phyloP scores from a whole-genome alignment of 169 alveolate genomes.

The Cryptosporidium bovis region DNA sequence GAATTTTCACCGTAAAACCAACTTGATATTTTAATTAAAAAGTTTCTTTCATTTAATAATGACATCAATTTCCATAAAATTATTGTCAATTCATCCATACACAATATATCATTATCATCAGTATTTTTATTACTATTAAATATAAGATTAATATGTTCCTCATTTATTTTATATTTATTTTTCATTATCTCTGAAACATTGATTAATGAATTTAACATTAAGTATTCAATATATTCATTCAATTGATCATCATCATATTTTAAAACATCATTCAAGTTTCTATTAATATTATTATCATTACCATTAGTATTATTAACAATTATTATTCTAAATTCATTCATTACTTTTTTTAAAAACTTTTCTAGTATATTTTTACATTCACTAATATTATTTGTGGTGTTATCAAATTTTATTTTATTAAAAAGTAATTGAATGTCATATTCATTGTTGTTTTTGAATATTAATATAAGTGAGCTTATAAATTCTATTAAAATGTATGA shows the following conservation, averaged over 20 bases:
- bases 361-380: background rate
- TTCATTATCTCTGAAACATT: background rate
- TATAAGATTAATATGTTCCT: background rate
- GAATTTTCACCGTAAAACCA: slow-evolving; percentile 39
- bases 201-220: background rate
- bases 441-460: background rate
- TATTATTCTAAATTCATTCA: background rate
- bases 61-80: slow-evolving; percentile 42
- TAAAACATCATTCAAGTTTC: background rate
- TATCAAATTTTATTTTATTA: background rate
- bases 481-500: slow-evolving; percentile 24
- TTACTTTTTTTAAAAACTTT: background rate
- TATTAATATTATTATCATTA: background rate
- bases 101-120: background rate
- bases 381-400: background rate
- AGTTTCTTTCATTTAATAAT: background rate
- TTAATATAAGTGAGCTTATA: slow-evolving; percentile 2
- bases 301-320: background rate
- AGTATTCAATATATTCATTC: background rate
- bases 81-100: slow-evolving; percentile 42
- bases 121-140: background rate
- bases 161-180: slow-evolving; percentile 2
- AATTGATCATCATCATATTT: background rate
- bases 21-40: slow-evolving; percentile 12
- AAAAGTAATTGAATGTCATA: background rate